phyloP scores from a whole-genome alignment of 306 rosid genomes.

The Castanospermum australe region DNA sequence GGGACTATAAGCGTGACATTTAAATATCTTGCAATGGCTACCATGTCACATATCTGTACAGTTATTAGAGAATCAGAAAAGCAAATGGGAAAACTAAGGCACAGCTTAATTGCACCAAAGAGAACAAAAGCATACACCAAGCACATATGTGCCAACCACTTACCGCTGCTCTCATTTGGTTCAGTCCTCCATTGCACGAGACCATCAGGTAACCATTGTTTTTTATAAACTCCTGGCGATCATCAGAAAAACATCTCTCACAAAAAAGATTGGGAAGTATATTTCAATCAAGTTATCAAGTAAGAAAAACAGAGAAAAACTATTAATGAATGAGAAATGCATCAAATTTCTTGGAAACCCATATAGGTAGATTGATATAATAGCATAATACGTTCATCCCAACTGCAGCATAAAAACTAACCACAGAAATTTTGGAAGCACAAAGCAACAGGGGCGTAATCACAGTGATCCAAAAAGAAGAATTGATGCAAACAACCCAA shows the following conservation, averaged over 20 bases:
- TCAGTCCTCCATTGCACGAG: constrained; percentile 93
- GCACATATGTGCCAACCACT: constrained; percentile 37
- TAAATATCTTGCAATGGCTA: constrained; percentile 85
- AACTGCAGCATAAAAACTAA: background rate
- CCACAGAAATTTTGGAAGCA: background rate
- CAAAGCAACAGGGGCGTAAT: constrained; percentile 21
- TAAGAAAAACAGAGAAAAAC: background rate
- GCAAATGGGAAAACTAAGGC: background rate
- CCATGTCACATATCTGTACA: constrained; percentile 94
- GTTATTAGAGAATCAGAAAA: constrained; percentile 9
- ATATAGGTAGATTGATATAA: background rate
- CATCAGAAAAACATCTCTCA: background rate
- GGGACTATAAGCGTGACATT: constrained; percentile 96
- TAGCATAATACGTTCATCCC: background rate
- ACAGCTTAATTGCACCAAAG: background rate
- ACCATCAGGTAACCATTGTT: constrained; percentile 93
- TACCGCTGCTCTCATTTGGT: constrained; percentile 98
- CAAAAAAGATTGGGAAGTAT: background rate
- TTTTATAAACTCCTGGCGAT: constrained; percentile 70
- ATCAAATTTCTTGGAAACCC: background rate
- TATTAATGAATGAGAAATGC: background rate
- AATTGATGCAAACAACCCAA: background rate
- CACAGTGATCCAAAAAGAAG: background rate
- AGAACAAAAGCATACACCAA: background rate
- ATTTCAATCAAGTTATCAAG: background rate